A percentile compares a stretch with the other conserved stretches of the same genome.
These are phyloP conservation scores for Psilocybe sp. DNA, from an alignment of 768 basidiomycete genomes.

Conservation along the genomic window DNA sequence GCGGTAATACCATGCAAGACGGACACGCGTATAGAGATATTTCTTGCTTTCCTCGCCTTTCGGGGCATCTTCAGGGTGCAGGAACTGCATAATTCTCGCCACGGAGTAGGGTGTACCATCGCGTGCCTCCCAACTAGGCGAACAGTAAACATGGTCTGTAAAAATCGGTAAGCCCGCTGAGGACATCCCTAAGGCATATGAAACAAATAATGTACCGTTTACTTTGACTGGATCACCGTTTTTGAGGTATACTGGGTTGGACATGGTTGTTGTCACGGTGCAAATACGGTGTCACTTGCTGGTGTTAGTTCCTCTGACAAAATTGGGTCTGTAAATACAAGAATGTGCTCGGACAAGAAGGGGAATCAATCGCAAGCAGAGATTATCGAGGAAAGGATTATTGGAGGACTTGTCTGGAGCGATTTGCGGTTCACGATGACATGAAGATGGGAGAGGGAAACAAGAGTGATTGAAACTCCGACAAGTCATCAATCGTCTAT, in stretches of 20 bases:
- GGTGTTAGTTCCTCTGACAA: too few relatives aligned
- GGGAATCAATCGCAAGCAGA: slow-evolving; percentile 13
- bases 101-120: slow-evolving; percentile 96
- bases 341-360: too few relatives aligned
- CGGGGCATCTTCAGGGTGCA: slow-evolving; percentile 72
- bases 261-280: slow-evolving; percentile 28
- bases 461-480: slow-evolving; percentile 45
- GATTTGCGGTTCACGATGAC: slow-evolving; percentile 25
- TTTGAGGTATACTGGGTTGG: slow-evolving; percentile 64
- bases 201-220: slow-evolving; percentile 60
- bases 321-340: too few relatives aligned
- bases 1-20: slow-evolving; percentile 95
- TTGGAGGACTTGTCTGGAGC: slow-evolving; percentile 10
- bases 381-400: slow-evolving; percentile 16
- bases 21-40: slow-evolving; percentile 76
- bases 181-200: slow-evolving; percentile 11
- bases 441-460: slow-evolving; percentile 37
- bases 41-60: slow-evolving; percentile 67
- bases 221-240: slow-evolving; percentile 82
- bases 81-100: slow-evolving; percentile 95
- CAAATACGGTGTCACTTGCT: too few relatives aligned
- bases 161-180: slow-evolving; percentile 30
- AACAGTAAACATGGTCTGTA: slow-evolving; percentile 96
- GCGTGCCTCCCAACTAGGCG: slow-evolving; percentile 86
- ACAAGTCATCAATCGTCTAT: slow-evolving; percentile 23